phyloP scores from a whole-genome alignment of 129 eudicot species.

The Calendula officinalis region DNA sequence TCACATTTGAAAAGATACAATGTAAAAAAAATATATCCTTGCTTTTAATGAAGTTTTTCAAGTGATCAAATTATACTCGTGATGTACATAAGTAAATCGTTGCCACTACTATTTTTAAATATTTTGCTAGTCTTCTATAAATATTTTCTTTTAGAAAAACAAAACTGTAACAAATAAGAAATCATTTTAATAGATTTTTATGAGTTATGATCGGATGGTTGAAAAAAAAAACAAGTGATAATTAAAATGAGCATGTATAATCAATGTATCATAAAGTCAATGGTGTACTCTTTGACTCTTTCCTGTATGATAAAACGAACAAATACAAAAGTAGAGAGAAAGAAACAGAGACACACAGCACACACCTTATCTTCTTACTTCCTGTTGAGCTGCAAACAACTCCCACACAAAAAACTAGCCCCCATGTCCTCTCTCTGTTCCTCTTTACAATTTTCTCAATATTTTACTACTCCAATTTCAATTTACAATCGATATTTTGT shows the following conservation, averaged over 20 bases:
- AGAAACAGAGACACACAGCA: conserved; percentile 16
- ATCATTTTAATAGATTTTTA: too few relatives aligned
- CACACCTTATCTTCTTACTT: conserved; percentile 37
- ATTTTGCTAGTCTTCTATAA: too few relatives aligned
- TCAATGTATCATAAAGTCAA: conserved; percentile 29
- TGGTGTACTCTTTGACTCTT: conserved; percentile 33
- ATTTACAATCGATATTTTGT: neutral
- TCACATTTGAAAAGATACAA: too few relatives aligned
- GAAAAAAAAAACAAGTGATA: neutral
- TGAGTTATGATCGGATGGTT: too few relatives aligned
- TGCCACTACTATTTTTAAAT: too few relatives aligned
- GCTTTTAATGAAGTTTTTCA: too few relatives aligned
- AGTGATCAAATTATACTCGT: too few relatives aligned
- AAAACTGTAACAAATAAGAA: too few relatives aligned
- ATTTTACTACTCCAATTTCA: neutral
- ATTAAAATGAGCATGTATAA: neutral
- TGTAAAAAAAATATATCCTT: too few relatives aligned
- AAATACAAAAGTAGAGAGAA: conserved; percentile 6
- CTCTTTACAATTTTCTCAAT: conserved; percentile 3
- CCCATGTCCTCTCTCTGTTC: conserved; percentile 16
- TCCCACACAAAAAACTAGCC: conserved; percentile 16
- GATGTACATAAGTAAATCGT: too few relatives aligned
- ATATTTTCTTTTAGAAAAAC: too few relatives aligned
- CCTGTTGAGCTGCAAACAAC: conserved; percentile 29
- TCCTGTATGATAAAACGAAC: conserved; percentile 14